phyloP scores from a whole-genome alignment of 1,139 yeast species.

The Pichia kudriavzevii region DNA sequence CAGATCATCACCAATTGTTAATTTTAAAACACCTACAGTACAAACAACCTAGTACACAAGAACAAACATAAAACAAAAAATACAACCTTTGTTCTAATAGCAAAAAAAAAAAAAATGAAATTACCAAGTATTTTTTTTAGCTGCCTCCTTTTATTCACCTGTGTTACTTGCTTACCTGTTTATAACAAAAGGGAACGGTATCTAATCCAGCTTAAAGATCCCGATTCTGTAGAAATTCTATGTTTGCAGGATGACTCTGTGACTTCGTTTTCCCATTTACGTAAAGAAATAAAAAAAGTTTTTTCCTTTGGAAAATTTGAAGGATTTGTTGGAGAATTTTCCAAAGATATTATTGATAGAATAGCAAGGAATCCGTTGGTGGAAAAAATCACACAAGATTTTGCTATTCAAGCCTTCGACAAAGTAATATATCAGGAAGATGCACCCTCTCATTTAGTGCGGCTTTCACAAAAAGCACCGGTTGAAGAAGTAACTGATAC shows the following conservation, averaged over 20 bases:
- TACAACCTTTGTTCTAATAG: too few relatives aligned
- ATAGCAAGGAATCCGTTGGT: conserved; percentile 43
- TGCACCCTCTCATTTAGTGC: conserved; percentile 27
- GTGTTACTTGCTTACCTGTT: conserved; percentile 9
- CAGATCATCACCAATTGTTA: too few relatives aligned
- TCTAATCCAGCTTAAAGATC: conserved; percentile 32
- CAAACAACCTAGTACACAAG: too few relatives aligned
- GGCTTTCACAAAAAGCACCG: conserved; percentile 25
- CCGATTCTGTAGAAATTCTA: conserved; percentile 29
- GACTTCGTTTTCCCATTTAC: conserved; percentile 29
- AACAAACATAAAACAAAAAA: too few relatives aligned
- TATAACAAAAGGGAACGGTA: conserved; percentile 20
- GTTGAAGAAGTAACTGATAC: conserved; percentile 19
- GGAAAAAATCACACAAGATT: conserved; percentile 54
- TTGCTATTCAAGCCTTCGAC: conserved; percentile 41
- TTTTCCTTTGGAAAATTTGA: conserved; percentile 56
- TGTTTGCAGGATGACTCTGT: conserved; percentile 25
- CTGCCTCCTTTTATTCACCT: conserved; percentile 3
- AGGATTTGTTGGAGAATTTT: conserved; percentile 56
- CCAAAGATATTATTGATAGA: conserved; percentile 39
- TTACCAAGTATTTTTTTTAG: too few relatives aligned
- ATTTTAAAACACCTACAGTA: too few relatives aligned
- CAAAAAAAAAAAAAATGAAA: too few relatives aligned
- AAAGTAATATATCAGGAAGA: conserved; percentile 26
- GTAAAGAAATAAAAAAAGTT: conserved; percentile 37